Base-by-base conservation (phyloP, 306 rosid species). In the Castanopsis chinensis region DNA sequence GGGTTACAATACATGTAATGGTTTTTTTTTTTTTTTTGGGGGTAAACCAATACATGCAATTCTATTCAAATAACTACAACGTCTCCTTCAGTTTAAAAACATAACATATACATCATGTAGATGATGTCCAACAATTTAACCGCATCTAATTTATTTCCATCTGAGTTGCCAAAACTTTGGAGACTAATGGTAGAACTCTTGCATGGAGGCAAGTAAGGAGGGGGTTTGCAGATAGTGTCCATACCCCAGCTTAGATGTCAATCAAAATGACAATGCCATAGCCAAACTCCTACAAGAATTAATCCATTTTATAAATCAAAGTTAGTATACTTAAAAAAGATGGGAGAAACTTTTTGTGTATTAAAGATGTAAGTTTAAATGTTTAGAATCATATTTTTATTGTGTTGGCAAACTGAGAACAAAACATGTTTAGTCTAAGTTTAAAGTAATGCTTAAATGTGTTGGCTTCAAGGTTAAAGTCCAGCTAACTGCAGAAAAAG, bases 171-270 rank as follows among this genome's bases (percentile, higher is more conserved):
- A 61, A 28, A 14, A 1, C 17, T 14, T 63, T 13, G 23, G 25
- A 65, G 49, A 14, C 71, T 65, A 65, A 65, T 32, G 23, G 10
- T 8, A 4, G 71, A 17, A 32, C 5, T 45, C 4, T 6, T 33
- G 49, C 80, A 75, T 13, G 80, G 11, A 0, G 80, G 84, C 71
- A 81, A 11, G 79, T 69, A 57, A 28, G 72, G 37, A 0, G 84
- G 84, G 1, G 80, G 84, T 19, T 57, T 59, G 3, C 33, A 59
- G 13, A 81, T 69, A 0, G 76, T 75, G 19, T 49, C 49, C 84
- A 81, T 81, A 8, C 84, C 80, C 80, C 76, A 81, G 13, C 76
- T 81, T 73, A 69, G 64, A 57, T 81, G 84, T 6, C 76, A 59
- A 25, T 81, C 84, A 2, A 43, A 81, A 75, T 81, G 80, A 25